A percentile compares a stretch with the other conserved stretches of the same genome.
Evolutionary conservation across 768 basidiomycete genomes (phyloP).

Genomic region (Hypsizygus marmoreus): DNA sequence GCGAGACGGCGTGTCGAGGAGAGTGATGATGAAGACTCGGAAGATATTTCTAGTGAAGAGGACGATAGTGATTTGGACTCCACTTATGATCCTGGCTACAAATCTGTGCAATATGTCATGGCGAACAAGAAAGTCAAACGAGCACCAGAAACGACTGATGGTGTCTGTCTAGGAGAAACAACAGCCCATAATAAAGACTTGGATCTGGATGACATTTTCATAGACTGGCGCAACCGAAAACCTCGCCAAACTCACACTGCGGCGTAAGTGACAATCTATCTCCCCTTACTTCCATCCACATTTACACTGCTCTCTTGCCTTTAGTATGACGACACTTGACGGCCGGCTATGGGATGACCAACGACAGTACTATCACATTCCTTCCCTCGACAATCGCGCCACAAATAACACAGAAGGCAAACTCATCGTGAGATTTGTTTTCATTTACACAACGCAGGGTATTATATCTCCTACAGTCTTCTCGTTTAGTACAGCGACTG

Average conservation of each 20-base stretch:
- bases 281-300: not conserved
- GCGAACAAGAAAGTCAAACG: not conserved
- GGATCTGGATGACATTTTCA: not conserved
- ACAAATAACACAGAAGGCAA: not conserved
- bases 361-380: not conserved
- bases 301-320: too few relatives aligned
- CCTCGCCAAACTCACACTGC: not conserved
- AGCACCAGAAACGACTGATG: too few relatives aligned
- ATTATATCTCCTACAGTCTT: too few relatives aligned
- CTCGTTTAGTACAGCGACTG: too few relatives aligned
- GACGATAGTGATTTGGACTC: not conserved
- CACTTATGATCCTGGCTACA: not conserved
- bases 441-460: not conserved
- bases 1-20: not conserved
- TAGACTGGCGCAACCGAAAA: not conserved
- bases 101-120: not conserved
- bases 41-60: not conserved
- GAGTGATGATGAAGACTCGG: not conserved
- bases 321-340: not conserved
- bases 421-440: not conserved
- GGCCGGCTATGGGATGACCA: not conserved
- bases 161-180: too few relatives aligned
- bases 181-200: too few relatives aligned
- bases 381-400: not conserved
- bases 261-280: not conserved